A percentile compares a stretch with the other conserved stretches of the same genome.
phyloP scores from a whole-genome alignment of 176 grass and related monocot species.

The Phragmites australis region DNA sequence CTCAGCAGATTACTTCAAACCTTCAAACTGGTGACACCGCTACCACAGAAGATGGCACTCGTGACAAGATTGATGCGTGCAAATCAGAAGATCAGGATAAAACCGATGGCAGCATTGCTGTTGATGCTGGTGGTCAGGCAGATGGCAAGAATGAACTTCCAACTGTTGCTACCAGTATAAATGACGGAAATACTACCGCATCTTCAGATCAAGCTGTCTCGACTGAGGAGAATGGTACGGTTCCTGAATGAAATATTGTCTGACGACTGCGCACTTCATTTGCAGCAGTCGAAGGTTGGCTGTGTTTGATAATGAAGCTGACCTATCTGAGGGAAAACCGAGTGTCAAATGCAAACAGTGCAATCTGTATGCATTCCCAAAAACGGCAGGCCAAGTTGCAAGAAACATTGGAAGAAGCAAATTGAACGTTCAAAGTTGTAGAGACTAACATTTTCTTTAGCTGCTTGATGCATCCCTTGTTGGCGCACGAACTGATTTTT shows the following conservation, averaged over 20 bases:
- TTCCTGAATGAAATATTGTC: constrained; percentile 29
- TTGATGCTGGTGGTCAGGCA: constrained; percentile 8
- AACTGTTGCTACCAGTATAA: background rate
- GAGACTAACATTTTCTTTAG: background rate
- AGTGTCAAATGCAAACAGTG: background rate
- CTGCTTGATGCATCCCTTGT: background rate
- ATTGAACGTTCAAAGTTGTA: background rate
- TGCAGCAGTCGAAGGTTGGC: background rate
- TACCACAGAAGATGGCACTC: background rate
- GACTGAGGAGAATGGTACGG: background rate
- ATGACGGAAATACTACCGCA: background rate
- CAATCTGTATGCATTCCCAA: background rate
- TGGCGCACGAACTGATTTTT: background rate
- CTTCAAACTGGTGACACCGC: background rate
- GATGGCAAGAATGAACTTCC: background rate
- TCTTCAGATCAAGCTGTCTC: constrained; percentile 7
- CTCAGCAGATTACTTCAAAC: background rate
- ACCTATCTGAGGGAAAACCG: background rate
- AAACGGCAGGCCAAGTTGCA: background rate
- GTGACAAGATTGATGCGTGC: background rate
- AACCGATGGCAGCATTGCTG: background rate
- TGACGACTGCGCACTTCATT: background rate
- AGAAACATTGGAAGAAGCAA: background rate
- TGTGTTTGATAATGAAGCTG: background rate
- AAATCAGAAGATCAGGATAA: background rate